These are phyloP conservation scores for Starmera dryadoides DNA, from an alignment of 805 yeast species.

Conservation along the genomic window DNA sequence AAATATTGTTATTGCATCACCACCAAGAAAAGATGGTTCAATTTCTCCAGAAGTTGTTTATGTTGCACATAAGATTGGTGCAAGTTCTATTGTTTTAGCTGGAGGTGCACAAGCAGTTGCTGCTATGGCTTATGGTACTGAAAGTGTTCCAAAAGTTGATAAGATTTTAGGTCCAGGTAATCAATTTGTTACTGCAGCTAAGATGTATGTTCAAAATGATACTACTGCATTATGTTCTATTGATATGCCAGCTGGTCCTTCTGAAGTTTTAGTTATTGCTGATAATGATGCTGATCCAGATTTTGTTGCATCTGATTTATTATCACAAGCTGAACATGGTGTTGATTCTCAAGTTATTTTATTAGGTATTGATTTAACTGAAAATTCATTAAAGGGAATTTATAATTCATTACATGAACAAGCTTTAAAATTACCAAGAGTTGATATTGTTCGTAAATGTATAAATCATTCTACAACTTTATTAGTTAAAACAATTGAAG, in stretches of 20 bases:
- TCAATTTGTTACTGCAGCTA: conserved; percentile 98
- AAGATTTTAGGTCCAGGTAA: conserved; percentile 98
- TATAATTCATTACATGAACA: conserved; percentile 82
- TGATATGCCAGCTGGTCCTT: conserved; percentile 99
- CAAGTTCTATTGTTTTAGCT: conserved; percentile 82
- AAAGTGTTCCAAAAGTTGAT: conserved; percentile 85
- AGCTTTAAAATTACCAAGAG: conserved; percentile 81
- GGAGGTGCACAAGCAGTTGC: conserved; percentile 99
- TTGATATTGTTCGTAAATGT: conserved; percentile 86
- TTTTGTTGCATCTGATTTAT: conserved; percentile 92
- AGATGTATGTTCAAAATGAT: conserved; percentile 95
- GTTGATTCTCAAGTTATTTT: conserved; percentile 95
- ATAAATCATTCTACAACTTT: conserved; percentile 87
- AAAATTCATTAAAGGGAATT: conserved; percentile 53
- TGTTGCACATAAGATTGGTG: conserved; percentile 95
- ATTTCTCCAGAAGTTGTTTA: conserved; percentile 96
- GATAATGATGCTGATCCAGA: conserved; percentile 86
- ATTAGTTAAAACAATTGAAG: conserved; percentile 57
- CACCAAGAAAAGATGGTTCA: conserved; percentile 90
- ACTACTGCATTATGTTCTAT: conserved; percentile 91
- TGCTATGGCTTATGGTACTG: conserved; percentile 98
- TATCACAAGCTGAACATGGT: conserved; percentile 99
- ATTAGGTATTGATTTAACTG: conserved; percentile 68
- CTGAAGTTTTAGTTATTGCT: conserved; percentile 94
- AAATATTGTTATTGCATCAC: conserved; percentile 88